Evolutionary conservation across 208 protist genomes (phyloP).

Genomic region (Trypanosoma theileri): DNA sequence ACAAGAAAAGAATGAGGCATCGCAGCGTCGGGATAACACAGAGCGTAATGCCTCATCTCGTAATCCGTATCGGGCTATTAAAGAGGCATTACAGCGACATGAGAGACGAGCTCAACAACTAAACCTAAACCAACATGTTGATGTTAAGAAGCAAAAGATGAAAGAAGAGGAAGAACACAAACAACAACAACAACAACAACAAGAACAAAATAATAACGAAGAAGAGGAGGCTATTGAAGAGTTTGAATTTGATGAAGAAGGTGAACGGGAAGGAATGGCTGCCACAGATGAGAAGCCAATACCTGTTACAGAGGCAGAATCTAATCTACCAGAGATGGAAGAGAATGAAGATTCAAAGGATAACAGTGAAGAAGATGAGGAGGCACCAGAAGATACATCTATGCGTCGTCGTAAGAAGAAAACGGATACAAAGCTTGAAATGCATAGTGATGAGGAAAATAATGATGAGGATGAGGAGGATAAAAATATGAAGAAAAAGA

Average conservation of each 20-base stretch:
- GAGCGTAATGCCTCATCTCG: constrained; percentile 58
- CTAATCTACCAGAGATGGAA: constrained; percentile 36
- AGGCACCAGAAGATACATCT: constrained; percentile 27
- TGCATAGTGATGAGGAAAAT: constrained; percentile 30
- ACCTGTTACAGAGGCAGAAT: constrained; percentile 40
- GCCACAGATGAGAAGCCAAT: constrained; percentile 49
- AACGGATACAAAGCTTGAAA: constrained; percentile 15
- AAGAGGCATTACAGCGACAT: constrained; percentile 87
- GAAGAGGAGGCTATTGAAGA: constrained; percentile 54
- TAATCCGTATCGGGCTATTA: constrained; percentile 85
- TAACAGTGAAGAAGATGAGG: constrained; percentile 23
- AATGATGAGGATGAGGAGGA: constrained; percentile 36
- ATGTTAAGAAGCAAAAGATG: constrained; percentile 64
- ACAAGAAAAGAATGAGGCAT: constrained; percentile 70
- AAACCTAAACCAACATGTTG: constrained; percentile 72
- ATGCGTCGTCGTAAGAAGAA: constrained; percentile 17
- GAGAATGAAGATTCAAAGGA: constrained; percentile 28
- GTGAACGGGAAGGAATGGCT: constrained; percentile 54
- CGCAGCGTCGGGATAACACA: constrained; percentile 72
- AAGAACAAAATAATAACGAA: constrained; percentile 61
- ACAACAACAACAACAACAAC: constrained; percentile 32
- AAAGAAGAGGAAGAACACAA: constrained; percentile 49
- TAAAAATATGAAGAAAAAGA: constrained; percentile 32
- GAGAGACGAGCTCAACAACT: constrained; percentile 78
- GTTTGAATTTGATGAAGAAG: constrained; percentile 42